Percentiles rank a stretch among this genome's conserved stretches.
These are phyloP conservation scores for Zanthoxylum bungeanum DNA, from an alignment of 345 rosid genomes.

Conservation along the genomic window DNA sequence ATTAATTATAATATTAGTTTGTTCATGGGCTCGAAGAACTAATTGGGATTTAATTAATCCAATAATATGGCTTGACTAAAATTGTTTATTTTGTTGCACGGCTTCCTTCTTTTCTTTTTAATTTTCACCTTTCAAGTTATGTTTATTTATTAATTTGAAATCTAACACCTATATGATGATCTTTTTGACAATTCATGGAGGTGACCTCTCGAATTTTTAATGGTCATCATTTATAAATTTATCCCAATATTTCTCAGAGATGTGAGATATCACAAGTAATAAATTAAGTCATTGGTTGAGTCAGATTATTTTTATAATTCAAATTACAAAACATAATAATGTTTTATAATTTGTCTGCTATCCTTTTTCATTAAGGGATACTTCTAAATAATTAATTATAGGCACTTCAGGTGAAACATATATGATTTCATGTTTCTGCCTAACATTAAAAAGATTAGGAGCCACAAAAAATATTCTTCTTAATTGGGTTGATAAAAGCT, in stretches of 20 bases:
- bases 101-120: neutral
- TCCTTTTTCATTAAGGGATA: neutral
- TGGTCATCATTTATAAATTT: too few relatives aligned
- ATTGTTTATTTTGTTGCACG: neutral
- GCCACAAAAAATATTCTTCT: neutral
- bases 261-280: neutral
- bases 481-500: constrained; percentile 21
- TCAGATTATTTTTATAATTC: neutral
- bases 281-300: neutral
- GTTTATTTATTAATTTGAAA: neutral
- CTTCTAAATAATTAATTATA: constrained; percentile 8
- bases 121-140: neutral
- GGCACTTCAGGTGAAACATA: neutral
- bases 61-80: constrained; percentile 16
- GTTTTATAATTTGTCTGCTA: neutral
- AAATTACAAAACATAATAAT: neutral
- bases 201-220: too few relatives aligned
- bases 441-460: constrained; percentile 1
- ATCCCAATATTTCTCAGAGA: too few relatives aligned
- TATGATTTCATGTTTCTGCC: too few relatives aligned
- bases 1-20: neutral
- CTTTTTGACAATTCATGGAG: neutral
- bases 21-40: constrained; percentile 28
- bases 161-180: neutral
- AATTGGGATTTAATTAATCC: constrained; percentile 9